phyloP scores from a whole-genome alignment of 2,329 filamentous ascomycete species.

The Pseudophaeomoniella oleicola region DNA sequence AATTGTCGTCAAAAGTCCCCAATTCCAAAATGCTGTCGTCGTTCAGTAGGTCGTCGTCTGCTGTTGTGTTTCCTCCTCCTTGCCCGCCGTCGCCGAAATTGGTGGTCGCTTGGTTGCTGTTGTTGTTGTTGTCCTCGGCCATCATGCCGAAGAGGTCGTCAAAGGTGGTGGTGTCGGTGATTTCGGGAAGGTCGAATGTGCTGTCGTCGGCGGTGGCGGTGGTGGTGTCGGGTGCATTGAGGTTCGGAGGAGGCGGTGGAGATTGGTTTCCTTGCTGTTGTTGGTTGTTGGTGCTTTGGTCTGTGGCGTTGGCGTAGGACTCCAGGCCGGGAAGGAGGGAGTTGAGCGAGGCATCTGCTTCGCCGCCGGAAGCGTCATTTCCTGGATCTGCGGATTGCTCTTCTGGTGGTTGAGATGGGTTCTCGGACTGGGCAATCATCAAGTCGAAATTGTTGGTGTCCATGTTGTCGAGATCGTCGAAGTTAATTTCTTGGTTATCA shows the following conservation, averaged over 20 bases:
- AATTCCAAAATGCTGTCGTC: constrained; percentile 1
- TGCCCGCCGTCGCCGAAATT: too few species aligned
- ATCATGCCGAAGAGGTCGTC: constrained; percentile 27
- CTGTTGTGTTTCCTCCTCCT: not conserved
- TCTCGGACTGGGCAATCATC: constrained; percentile 17
- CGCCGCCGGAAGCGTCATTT: constrained; percentile 5
- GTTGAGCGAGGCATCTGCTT: constrained; percentile 11
- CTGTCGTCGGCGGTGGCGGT: constrained; percentile 7
- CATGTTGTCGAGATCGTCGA: constrained; percentile 22
- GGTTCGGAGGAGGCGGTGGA: too few species aligned
- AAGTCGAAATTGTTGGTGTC: constrained; percentile 24
- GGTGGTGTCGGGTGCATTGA: constrained; percentile 5
- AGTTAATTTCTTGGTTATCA: constrained; percentile 4
- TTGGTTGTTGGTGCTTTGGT: constrained; percentile 3
- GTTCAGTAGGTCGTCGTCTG: constrained; percentile 1
- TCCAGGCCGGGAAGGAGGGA: constrained; percentile 18
- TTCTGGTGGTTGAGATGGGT: constrained; percentile 19
- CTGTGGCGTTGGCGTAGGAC: constrained; percentile 17
- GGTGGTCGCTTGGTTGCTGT: too few species aligned
- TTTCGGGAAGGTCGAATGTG: constrained; percentile 14
- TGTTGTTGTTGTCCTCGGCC: constrained; percentile 11
- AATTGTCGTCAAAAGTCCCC: not conserved
- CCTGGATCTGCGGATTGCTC: constrained; percentile 8
- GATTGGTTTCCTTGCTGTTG: too few species aligned
- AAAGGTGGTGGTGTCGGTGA: constrained; percentile 27